These are phyloP conservation scores for Ramaria sp. DNA, from an alignment of 768 basidiomycete species.

Conservation along the genomic window DNA sequence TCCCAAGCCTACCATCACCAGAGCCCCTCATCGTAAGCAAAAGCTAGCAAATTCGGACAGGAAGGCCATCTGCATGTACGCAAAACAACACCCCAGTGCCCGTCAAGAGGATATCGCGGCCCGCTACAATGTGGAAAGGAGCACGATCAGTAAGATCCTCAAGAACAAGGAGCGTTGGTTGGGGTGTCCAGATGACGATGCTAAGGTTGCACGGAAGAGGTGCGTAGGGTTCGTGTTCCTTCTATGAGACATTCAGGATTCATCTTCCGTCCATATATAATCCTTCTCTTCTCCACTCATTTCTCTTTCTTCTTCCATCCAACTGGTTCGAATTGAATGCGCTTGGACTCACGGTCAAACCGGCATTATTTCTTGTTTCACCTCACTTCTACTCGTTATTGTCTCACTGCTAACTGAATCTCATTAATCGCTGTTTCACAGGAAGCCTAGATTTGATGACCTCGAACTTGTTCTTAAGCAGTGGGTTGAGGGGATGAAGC, in stretches of 20 bases:
- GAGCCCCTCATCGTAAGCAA: conserved; percentile 32
- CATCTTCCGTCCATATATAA: background rate
- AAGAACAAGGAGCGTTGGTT: conserved; percentile 81
- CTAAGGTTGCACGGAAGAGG: conserved; percentile 62
- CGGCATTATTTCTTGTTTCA: background rate
- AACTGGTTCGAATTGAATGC: background rate
- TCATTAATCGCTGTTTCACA: background rate
- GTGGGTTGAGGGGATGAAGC: conserved; percentile 32
- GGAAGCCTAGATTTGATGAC: conserved; percentile 9
- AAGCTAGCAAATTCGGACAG: conserved; percentile 68
- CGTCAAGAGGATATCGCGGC: conserved; percentile 81
- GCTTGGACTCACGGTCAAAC: background rate
- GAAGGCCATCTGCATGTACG: conserved; percentile 62
- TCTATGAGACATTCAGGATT: background rate
- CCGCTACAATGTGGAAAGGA: conserved; percentile 71
- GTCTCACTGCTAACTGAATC: background rate
- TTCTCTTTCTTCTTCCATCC: background rate
- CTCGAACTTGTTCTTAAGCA: conserved; percentile 31
- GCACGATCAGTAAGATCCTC: conserved; percentile 89
- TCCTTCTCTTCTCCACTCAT: background rate
- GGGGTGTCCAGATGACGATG: conserved; percentile 48
- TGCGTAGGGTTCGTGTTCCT: conserved; percentile 18
- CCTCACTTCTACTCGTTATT: background rate
- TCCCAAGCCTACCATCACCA: conserved; percentile 1
- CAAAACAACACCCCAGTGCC: conserved; percentile 49